phyloP scores from a whole-genome alignment of 2,329 filamentous ascomycete genomes.

The Neonectria hederae region DNA sequence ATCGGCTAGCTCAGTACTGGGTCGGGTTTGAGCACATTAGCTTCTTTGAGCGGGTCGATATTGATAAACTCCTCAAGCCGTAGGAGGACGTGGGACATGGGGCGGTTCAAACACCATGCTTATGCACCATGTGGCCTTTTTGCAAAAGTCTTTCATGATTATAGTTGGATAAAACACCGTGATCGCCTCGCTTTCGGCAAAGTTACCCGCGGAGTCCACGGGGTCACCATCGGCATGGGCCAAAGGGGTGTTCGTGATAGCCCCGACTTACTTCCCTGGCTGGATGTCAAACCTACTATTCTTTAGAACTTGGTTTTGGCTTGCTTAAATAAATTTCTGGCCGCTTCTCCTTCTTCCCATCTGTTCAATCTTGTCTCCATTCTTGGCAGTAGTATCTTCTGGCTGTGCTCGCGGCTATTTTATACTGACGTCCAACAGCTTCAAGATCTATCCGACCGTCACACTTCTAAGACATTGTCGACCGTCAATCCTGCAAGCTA shows the following conservation, averaged over 20 bases:
- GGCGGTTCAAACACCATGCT: background rate
- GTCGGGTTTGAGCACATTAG: conserved; percentile 68
- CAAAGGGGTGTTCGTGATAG: background rate
- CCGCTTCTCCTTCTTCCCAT: background rate
- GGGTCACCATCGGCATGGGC: background rate
- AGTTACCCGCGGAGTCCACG: background rate
- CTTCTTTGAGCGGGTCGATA: conserved; percentile 68
- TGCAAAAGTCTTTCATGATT: background rate
- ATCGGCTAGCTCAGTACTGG: conserved; percentile 87
- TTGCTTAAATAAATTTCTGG: background rate
- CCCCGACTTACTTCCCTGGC: background rate
- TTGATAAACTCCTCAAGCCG: conserved; percentile 59
- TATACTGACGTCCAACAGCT: background rate
- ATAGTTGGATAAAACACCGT: background rate
- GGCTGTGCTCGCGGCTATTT: background rate
- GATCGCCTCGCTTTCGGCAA: background rate
- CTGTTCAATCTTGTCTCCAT: background rate
- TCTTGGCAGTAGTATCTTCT: background rate
- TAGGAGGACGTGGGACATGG: conserved; percentile 11
- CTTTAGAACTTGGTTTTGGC: background rate
- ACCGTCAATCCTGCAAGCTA: background rate
- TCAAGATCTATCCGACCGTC: background rate
- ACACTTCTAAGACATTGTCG: background rate
- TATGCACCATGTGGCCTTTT: background rate
- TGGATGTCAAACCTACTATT: background rate